Evolutionary conservation across 2,329 filamentous ascomycete species (phyloP).

Genomic region (Penicillium sp.): DNA sequence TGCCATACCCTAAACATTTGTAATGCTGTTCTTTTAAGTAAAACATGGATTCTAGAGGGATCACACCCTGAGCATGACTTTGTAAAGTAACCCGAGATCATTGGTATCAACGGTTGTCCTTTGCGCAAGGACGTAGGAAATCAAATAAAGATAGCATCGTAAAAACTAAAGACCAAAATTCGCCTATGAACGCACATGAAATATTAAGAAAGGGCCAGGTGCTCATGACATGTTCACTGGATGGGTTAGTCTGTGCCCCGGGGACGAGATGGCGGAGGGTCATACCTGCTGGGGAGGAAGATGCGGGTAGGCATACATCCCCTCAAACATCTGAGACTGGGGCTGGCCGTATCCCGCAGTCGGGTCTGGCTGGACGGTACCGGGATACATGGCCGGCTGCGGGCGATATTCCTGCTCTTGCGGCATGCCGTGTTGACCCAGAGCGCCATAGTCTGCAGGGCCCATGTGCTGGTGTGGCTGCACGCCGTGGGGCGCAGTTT

Average conservation of each 20-base stretch:
- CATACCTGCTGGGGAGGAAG: constrained; percentile 83
- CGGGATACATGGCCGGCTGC: constrained; percentile 78
- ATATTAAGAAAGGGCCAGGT: constrained; percentile 11
- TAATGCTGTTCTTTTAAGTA: neutral
- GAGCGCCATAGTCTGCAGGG: constrained; percentile 60
- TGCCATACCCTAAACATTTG: neutral
- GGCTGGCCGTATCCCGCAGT: constrained; percentile 74
- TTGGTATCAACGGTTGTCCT: constrained; percentile 10
- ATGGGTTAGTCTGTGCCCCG: constrained; percentile 1
- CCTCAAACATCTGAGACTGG: constrained; percentile 75
- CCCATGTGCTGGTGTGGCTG: constrained; percentile 59
- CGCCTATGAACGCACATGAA: constrained; percentile 16
- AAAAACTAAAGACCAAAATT: constrained; percentile 16
- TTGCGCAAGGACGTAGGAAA: constrained; percentile 3
- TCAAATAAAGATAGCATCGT: constrained; percentile 4
- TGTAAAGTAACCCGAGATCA: constrained; percentile 1
- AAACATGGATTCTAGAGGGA: neutral
- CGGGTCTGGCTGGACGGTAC: constrained; percentile 73
- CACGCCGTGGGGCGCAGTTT: constrained; percentile 49
- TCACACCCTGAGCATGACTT: constrained; percentile 7
- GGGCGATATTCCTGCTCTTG: constrained; percentile 78
- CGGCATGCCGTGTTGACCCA: constrained; percentile 64
- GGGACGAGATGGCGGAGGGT: neutral
- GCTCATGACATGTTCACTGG: constrained; percentile 9
- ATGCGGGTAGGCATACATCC: constrained; percentile 79